A percentile compares a stretch with the other conserved stretches of the same genome.
Conservation (phyloP, 305 asterid genomes). For the Fraxinus floribunda region DNA sequence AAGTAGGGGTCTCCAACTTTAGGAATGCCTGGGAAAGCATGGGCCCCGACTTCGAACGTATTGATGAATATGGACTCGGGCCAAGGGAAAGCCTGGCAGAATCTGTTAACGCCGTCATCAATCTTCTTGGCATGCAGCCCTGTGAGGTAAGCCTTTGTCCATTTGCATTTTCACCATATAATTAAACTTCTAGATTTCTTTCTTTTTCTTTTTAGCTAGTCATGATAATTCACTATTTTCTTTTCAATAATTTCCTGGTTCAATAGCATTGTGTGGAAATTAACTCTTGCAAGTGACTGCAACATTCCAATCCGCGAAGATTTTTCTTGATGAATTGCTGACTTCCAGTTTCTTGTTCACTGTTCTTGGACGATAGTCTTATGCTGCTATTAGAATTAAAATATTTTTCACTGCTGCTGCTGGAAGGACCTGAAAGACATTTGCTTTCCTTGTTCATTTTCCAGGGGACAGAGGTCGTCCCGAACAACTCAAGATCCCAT, state of each 20-base stretch:
- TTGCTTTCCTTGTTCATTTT: neutral
- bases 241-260: neutral
- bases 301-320: neutral
- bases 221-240: neutral
- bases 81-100: constrained; percentile 53
- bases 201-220: neutral
- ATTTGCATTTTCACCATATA: neutral
- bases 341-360: neutral
- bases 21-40: constrained; percentile 11
- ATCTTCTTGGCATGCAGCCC: constrained; percentile 91
- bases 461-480: constrained; percentile 83
- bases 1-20: constrained; percentile 82
- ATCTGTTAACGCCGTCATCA: constrained; percentile 81
- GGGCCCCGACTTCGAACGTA: too few species aligned
- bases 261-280: neutral
- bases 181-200: neutral
- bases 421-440: constrained; percentile 12
- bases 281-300: neutral
- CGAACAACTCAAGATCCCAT: constrained; percentile 80
- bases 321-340: neutral
- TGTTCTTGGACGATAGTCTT: neutral
- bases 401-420: neutral
- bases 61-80: too few species aligned
- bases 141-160: constrained; percentile 65
- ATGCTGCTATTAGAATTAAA: neutral